Base-by-base conservation (phyloP, 345 rosid species). In the Zanthoxylum bungeanum region DNA sequence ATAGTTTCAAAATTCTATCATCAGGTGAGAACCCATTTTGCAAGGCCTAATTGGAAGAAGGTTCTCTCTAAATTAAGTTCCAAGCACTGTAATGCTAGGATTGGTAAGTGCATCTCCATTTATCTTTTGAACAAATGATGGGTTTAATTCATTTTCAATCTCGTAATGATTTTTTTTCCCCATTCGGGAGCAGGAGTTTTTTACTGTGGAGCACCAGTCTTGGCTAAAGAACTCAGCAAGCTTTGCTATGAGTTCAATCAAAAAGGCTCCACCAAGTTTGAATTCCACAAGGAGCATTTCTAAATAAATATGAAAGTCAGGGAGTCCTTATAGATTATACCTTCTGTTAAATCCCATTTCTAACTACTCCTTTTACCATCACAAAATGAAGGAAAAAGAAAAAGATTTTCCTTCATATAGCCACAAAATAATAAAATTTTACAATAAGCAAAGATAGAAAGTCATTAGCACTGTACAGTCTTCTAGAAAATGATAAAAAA, bases 201-300 rank as follows among this genome's bases (percentile, higher is more conserved):
- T 69, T 95, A 95, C 70, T 95, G 99, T n/a, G 99, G 99, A 7
- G 92, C 94, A 65, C 97, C 98, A 2, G 92, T 91, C 57, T 73
- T 95, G 82, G 99, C 89, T 11, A 91, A 95, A 78, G 99, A 92
- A 80, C 89, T 95, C 6, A 81, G 88, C 88, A 89, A 88, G 67
- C 97, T 95, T 60, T 95, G 98, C 83, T 80, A 84, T 51, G 97
- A 92, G 66, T 92, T 88, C 84, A 95, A 92, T 66, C 99, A 95
- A 80, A 95, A 87, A 71, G 94, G 99, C 44, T 79, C 94, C 64
- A 91, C 98, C 22, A 95, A 89, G 80, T 95, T 95, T 59, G 99
- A 95, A 66, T 95, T 95, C 82, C 99, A 92, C 89, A 95, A 95
- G 66, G 99, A 95, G 78, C 94, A 92, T 63, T 95, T 95, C 85